Percentiles rank a stretch among this genome's conserved stretches.
These are phyloP conservation scores for Panicum virgatum DNA, from an alignment of 202 grass and related monocot genomes.

Conservation along the genomic window DNA sequence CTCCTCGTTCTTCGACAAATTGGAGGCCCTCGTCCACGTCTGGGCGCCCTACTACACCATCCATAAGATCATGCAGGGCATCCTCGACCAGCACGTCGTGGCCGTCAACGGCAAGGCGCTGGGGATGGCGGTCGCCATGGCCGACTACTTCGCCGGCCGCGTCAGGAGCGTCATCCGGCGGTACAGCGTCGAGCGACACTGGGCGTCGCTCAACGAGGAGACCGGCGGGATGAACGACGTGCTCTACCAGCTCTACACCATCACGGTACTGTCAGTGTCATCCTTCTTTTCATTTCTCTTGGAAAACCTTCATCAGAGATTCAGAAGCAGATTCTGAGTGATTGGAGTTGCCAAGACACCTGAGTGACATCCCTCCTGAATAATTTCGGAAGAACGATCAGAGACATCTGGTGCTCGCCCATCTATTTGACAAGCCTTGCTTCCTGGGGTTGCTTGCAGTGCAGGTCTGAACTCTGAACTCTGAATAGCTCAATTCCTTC, in stretches of 20 bases:
- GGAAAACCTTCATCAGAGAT: not conserved
- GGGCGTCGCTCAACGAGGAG: conserved; percentile 91
- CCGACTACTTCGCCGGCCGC: conserved; percentile 73
- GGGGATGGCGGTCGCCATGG: conserved; percentile 72
- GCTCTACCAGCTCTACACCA: conserved; percentile 82
- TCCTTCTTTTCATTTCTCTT: not conserved
- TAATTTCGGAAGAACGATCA: conserved; percentile 54
- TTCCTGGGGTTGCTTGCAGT: conserved; percentile 90
- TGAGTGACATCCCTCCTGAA: not conserved
- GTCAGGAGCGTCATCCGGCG: conserved; percentile 69
- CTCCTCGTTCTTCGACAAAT: conserved; percentile 79
- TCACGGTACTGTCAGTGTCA: conserved; percentile 53
- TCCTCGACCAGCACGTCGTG: conserved; percentile 74
- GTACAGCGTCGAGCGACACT: conserved; percentile 85
- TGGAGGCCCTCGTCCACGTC: conserved; percentile 70
- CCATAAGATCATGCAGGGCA: conserved; percentile 98
- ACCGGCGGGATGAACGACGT: conserved; percentile 95
- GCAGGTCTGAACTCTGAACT: conserved; percentile 56
- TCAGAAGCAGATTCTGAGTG: not conserved
- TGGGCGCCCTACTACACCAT: conserved; percentile 99
- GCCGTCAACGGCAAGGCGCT: conserved; percentile 67
- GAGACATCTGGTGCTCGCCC: conserved; percentile 67
- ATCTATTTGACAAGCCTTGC: conserved; percentile 96
- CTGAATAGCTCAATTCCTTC: not conserved
- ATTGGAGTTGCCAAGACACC: not conserved